Evolutionary conservation across 1,284 basidiomycete species (phyloP), one percentile per base, ranked within the genome.

Genomic region (Caloboletus firmus): DNA sequence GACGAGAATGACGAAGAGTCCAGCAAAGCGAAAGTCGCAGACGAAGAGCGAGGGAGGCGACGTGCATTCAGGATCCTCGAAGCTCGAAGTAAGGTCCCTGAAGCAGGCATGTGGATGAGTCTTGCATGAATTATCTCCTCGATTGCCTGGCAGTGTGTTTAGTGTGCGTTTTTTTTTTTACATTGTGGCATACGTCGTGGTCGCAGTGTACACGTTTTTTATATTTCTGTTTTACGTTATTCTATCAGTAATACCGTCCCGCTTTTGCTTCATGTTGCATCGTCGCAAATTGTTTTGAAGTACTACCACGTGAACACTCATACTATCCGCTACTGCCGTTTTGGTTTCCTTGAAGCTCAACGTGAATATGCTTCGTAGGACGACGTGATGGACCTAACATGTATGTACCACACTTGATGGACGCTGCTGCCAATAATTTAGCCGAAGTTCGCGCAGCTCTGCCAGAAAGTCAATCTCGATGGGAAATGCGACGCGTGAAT

Each of bases 31-130:
- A 64, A 69, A 13, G 49, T 58, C 20, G 47, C 56, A 18, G 62
- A 71, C 15, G 68, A 72, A 41, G 75, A 74, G 31, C 76, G 81
- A 52, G 82, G 82, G 5, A 76, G 83, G 43, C 77, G 77, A 59
- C 79, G 76, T 47, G 87, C 87, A 1, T 64, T 85, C 56, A 82
- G 78, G 71, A 90, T 90, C 48, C 71, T 90, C 49, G 77, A 87
- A 66, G 80, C 80, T 18, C 75, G 83, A 45, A 83, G 78, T 58
- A 74, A 78, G 64, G 55, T 87, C 30, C 85, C 85, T 12, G 80
- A 78, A 58, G 82, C 78, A 40, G 83, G 84, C 26, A 89, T 91
- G 85, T 91, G 87, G 87, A 79, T 87, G 63, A 91, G 87, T 75
- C 72, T 90, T 62, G 85, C 83, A 44, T 77, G 47, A 69, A 43